Evolutionary conservation across 768 basidiomycete genomes (phyloP).

Genomic region (Collybia sp.): DNA sequence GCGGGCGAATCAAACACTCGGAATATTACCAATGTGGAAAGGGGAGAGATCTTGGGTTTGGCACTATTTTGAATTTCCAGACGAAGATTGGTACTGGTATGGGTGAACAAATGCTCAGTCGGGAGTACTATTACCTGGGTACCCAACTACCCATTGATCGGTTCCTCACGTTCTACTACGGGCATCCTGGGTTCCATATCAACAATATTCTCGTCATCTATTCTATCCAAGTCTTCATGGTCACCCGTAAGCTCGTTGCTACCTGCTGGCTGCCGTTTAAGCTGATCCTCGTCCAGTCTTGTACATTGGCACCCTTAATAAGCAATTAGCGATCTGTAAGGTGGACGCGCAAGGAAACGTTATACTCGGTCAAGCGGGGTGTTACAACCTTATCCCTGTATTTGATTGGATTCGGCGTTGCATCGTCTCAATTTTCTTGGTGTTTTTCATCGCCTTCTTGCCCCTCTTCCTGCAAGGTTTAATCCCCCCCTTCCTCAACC

Average conservation of each 20-base stretch:
- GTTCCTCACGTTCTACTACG: constrained; percentile 99
- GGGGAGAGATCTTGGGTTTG: constrained; percentile 98
- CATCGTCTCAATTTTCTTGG: constrained; percentile 96
- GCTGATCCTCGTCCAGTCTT: constrained; percentile 48
- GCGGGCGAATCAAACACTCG: constrained; percentile 98
- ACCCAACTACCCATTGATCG: constrained; percentile 98
- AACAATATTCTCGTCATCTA: constrained; percentile 99
- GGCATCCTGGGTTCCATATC: constrained; percentile 98
- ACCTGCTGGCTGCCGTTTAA: constrained; percentile 1
- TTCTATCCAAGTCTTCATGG: constrained; percentile 97
- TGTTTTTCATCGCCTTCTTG: constrained; percentile 97
- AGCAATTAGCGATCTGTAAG: constrained; percentile 84
- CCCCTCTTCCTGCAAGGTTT: constrained; percentile 93
- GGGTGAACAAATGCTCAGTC: constrained; percentile 99
- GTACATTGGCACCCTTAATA: constrained; percentile 95
- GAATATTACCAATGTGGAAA: constrained; percentile 99
- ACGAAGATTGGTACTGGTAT: constrained; percentile 99
- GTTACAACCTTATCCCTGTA: constrained; percentile 94
- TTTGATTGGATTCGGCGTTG: constrained; percentile 98
- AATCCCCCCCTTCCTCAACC: constrained; percentile 12
- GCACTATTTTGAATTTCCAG: constrained; percentile 99
- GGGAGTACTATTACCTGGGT: constrained; percentile 98
- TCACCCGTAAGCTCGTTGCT: constrained; percentile 58
- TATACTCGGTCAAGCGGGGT: constrained; percentile 81
- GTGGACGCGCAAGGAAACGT: constrained; percentile 79